Evolutionary conservation across 2,329 filamentous ascomycete genomes (phyloP).

Genomic region (Volutella citrinella): DNA sequence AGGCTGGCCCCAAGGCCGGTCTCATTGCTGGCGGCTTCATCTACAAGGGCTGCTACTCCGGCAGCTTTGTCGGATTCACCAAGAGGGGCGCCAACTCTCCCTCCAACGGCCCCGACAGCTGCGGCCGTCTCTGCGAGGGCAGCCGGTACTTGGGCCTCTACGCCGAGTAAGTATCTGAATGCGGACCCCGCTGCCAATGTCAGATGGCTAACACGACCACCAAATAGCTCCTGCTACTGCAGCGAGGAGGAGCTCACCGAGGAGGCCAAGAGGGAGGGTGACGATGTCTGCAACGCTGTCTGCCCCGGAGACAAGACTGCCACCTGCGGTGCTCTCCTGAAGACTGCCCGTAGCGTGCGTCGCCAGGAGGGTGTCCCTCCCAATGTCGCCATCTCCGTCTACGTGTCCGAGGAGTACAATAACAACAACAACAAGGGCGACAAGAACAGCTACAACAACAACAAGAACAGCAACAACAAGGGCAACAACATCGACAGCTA

Average conservation of each 20-base stretch:
- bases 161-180: constrained; percentile 15
- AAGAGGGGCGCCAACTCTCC: constrained; percentile 7
- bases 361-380: constrained; percentile 14
- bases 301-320: constrained; percentile 26
- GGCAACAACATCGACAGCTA: neutral
- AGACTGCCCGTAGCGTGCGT: constrained; percentile 11
- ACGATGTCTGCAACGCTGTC: constrained; percentile 20
- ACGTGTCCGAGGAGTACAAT: constrained; percentile 25
- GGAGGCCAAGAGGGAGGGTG: constrained; percentile 2
- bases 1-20: constrained; percentile 6
- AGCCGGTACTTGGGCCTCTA: constrained; percentile 24
- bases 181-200: neutral
- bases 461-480: neutral
- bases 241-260: constrained; percentile 22
- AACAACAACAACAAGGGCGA: constrained; percentile 1
- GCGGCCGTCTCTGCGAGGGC: constrained; percentile 21
- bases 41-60: constrained; percentile 27
- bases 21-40: constrained; percentile 16
- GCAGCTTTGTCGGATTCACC: constrained; percentile 26
- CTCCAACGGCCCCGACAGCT: constrained; percentile 17
- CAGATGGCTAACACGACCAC: constrained; percentile 3
- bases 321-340: constrained; percentile 24
- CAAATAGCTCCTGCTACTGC: constrained; percentile 32
- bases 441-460: neutral
- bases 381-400: constrained; percentile 20